A percentile compares a stretch with the other conserved stretches of the same genome.
These are phyloP conservation scores for Erigeron philadelphicus DNA, from an alignment of 140 eudicot genomes.

Conservation along the genomic window DNA sequence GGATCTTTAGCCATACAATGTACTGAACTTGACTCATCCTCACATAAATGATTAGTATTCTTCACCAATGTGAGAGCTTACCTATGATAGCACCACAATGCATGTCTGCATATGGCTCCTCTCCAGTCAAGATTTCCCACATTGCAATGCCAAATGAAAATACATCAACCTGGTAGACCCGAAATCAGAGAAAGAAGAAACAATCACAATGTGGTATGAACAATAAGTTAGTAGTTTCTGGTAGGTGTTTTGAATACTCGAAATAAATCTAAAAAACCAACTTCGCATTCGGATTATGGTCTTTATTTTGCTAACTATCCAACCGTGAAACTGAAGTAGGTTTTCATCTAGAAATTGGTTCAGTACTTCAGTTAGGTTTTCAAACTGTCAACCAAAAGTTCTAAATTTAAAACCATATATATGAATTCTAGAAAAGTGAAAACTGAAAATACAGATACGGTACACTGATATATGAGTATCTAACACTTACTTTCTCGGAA, in stretches of 20 bases:
- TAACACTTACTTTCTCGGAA: neutral
- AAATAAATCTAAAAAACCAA: too few species aligned
- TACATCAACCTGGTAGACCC: conserved; percentile 2
- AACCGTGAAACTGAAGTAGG: too few species aligned
- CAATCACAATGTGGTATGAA: neutral
- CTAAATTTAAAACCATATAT: neutral
- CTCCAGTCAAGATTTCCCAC: conserved; percentile 9
- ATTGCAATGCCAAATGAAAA: conserved; percentile 6
- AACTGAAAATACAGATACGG: neutral
- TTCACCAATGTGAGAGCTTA: neutral
- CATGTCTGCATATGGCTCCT: conserved; percentile 10
- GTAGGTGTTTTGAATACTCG: neutral
- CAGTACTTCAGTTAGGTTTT: too few species aligned
- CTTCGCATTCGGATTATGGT: neutral
- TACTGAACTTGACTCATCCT: neutral
- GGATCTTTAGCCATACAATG: neutral
- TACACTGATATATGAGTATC: neutral
- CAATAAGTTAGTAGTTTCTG: neutral
- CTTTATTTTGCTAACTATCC: neutral
- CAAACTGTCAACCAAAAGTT: too few species aligned
- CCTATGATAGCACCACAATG: conserved; percentile 15
- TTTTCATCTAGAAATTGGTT: too few species aligned
- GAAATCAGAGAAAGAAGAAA: neutral
- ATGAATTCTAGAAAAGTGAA: too few species aligned
- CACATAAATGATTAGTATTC: neutral